phyloP scores from a whole-genome alignment of 2,329 filamentous ascomycete species.

The Colletotrichum siamense region DNA sequence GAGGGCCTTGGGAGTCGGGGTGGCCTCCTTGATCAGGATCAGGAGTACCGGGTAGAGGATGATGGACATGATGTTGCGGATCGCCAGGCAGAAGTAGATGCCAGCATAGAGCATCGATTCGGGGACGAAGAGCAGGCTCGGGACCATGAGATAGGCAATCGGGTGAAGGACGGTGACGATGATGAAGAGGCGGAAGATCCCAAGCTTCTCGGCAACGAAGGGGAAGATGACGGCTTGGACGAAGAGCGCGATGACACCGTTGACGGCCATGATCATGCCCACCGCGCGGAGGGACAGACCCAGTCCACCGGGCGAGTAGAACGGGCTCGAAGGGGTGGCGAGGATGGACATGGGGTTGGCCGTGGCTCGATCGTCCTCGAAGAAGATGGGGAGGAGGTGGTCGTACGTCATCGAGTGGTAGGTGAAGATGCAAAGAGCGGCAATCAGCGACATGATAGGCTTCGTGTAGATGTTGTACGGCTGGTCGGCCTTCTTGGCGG shows the following conservation, averaged over 20 bases:
- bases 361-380: constrained; percentile 73
- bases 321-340: constrained; percentile 40
- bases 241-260: constrained; percentile 64
- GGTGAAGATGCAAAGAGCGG: constrained; percentile 88
- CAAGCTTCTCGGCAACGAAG: constrained; percentile 60
- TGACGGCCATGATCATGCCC: constrained; percentile 64
- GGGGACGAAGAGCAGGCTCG: constrained; percentile 62
- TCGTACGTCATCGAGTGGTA: constrained; percentile 97
- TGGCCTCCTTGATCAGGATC: constrained; percentile 72
- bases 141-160: constrained; percentile 65
- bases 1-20: constrained; percentile 59
- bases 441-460: constrained; percentile 75
- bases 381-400: constrained; percentile 89
- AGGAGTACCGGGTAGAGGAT: constrained; percentile 70
- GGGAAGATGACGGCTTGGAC: constrained; percentile 68
- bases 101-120: constrained; percentile 55
- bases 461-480: constrained; percentile 54
- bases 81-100: constrained; percentile 62
- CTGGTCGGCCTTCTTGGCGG: constrained; percentile 36
- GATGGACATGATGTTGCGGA: constrained; percentile 68
- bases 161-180: constrained; percentile 65
- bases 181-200: constrained; percentile 65
- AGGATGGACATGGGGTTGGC: constrained; percentile 37
- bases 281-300: constrained; percentile 68
- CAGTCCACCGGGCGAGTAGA: constrained; percentile 67